Evolutionary conservation across 2,329 filamentous ascomycete genomes (phyloP).

Genomic region (Colletotrichum chlorophyti): DNA sequence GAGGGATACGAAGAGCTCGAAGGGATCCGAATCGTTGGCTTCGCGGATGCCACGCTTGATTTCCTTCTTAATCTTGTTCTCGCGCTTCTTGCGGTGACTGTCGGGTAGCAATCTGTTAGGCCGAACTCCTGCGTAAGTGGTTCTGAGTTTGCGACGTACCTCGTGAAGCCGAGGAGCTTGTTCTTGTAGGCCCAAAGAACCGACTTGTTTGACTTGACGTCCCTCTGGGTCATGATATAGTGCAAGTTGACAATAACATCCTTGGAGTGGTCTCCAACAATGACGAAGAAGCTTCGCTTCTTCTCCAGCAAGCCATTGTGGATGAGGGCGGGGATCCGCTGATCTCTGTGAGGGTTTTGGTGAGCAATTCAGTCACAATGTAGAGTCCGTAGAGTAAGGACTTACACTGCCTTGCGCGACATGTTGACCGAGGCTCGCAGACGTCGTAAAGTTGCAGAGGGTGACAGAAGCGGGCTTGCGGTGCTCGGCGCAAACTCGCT

Average conservation of each 20-base stretch:
- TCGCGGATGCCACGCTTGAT: slow-evolving; percentile 95
- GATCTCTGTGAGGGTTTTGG: slow-evolving; percentile 64
- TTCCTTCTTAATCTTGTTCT: slow-evolving; percentile 98
- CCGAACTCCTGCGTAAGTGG: not conserved
- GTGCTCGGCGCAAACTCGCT: slow-evolving; percentile 1
- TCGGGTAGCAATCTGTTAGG: slow-evolving; percentile 9
- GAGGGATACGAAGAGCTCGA: slow-evolving; percentile 95
- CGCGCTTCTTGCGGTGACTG: slow-evolving; percentile 95
- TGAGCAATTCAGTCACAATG: not conserved
- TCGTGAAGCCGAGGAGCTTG: slow-evolving; percentile 92
- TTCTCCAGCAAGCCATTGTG: slow-evolving; percentile 93
- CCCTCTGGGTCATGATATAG: slow-evolving; percentile 88
- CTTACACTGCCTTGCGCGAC: slow-evolving; percentile 66
- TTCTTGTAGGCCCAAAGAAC: slow-evolving; percentile 99
- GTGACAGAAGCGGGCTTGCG: slow-evolving; percentile 14
- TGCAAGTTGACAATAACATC: slow-evolving; percentile 95
- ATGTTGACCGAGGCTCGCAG: slow-evolving; percentile 45
- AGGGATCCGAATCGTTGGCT: slow-evolving; percentile 90
- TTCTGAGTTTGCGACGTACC: slow-evolving; percentile 43
- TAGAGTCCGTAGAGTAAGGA: not conserved
- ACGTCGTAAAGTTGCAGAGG: not conserved
- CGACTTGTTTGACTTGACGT: slow-evolving; percentile 89
- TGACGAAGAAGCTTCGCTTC: slow-evolving; percentile 97
- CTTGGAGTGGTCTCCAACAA: slow-evolving; percentile 92
- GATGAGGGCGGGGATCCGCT: slow-evolving; percentile 89